Evolutionary conservation across 345 rosid genomes (phyloP).

Genomic region (Hibiscus mutabilis): DNA sequence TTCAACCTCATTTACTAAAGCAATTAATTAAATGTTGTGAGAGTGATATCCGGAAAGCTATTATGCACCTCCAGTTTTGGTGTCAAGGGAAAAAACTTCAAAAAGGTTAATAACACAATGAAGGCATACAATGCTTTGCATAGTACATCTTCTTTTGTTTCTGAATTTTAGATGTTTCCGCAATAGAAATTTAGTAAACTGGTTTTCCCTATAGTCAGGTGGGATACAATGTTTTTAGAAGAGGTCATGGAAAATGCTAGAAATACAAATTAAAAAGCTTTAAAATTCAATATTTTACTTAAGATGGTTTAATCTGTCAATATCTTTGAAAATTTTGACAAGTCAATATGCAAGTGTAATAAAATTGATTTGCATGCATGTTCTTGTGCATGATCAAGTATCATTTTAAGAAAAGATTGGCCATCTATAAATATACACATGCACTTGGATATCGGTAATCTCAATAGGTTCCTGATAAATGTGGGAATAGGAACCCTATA

Average conservation of each 20-base stretch:
- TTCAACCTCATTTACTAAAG: conserved; percentile 50
- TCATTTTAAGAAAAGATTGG: not conserved
- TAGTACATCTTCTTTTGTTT: conserved; percentile 6
- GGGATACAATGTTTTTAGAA: not conserved
- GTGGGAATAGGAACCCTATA: not conserved
- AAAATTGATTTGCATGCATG: not conserved
- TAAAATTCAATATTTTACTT: not conserved
- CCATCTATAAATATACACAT: not conserved
- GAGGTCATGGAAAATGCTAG: not conserved
- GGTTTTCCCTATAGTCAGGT: not conserved
- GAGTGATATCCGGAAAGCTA: conserved; percentile 77
- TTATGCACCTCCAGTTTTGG: conserved; percentile 88
- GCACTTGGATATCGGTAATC: not conserved
- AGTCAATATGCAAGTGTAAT: not conserved
- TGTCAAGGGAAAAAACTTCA: conserved; percentile 51
- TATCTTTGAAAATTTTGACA: not conserved
- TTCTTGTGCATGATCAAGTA: not conserved
- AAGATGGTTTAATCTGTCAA: not conserved
- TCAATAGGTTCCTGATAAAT: not conserved
- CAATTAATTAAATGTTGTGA: conserved; percentile 41
- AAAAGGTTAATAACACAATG: conserved; percentile 39
- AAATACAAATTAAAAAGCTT: not conserved
- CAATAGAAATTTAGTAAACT: not conserved
- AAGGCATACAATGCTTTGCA: not conserved
- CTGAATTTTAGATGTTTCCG: not conserved